A percentile compares a stretch with the other conserved stretches of the same genome.
Conservation (phyloP, 73 alveolate genomes). For the Diophrys appendiculata region DNA sequence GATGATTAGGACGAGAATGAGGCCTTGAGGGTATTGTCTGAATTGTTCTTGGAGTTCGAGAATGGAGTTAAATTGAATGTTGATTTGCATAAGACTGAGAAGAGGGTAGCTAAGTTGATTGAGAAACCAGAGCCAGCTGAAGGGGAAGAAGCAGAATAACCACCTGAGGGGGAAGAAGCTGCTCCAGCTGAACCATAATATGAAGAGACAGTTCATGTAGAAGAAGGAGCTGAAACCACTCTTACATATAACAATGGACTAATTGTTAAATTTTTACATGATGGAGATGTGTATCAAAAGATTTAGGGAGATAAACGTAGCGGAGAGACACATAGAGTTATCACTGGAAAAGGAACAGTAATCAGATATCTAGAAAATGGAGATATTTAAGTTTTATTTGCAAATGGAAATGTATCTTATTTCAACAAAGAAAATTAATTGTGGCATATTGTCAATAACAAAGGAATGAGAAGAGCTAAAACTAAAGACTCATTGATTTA, state of each 20-base stretch:
- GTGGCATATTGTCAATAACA: constrained; percentile 77
- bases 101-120: not conserved
- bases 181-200: not conserved
- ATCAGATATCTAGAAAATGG: constrained; percentile 66
- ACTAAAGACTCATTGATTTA: constrained; percentile 23
- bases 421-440: constrained; percentile 42
- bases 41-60: constrained; percentile 80
- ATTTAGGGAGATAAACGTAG: constrained; percentile 29
- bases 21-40: constrained; percentile 29
- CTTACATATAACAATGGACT: constrained; percentile 82
- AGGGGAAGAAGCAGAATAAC: constrained; percentile 8
- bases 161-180: constrained; percentile 8
- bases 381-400: constrained; percentile 64
- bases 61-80: constrained; percentile 72
- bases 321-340: constrained; percentile 47
- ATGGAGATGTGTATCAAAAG: constrained; percentile 39
- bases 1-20: constrained; percentile 1
- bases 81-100: constrained; percentile 37
- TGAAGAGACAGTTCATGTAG: constrained; percentile 3
- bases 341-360: constrained; percentile 61
- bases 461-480: constrained; percentile 58
- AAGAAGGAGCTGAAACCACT: constrained; percentile 49
- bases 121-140: not conserved
- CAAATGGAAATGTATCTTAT: constrained; percentile 71
- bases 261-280: constrained; percentile 74